Evolutionary conservation across 225 moss, liverwort and hornwort species (phyloP).

Genomic region (Asterella californica): DNA sequence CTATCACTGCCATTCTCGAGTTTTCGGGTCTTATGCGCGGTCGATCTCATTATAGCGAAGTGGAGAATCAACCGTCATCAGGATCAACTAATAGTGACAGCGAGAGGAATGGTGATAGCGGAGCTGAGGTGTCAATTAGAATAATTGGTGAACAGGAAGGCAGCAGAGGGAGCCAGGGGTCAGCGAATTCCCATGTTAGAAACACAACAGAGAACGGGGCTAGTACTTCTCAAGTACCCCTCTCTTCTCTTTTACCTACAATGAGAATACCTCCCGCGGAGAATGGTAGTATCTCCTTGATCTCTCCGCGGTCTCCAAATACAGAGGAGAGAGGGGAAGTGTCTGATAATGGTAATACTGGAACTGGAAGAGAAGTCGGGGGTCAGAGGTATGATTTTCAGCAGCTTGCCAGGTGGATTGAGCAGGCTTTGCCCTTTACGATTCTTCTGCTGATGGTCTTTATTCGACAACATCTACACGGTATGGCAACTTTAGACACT

Average conservation of each 20-base stretch:
- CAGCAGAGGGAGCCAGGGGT: conserved; percentile 48
- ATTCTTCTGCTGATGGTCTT: conserved; percentile 92
- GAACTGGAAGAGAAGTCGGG: conserved; percentile 69
- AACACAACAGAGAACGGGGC: conserved; percentile 51
- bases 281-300: conserved; percentile 34
- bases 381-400: conserved; percentile 91
- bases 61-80: conserved; percentile 56
- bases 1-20: conserved; percentile 83
- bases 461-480: conserved; percentile 91
- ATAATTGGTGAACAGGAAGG: conserved; percentile 89
- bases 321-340: conserved; percentile 75
- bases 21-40: conserved; percentile 80
- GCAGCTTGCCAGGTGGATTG: conserved; percentile 94
- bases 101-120: conserved; percentile 69
- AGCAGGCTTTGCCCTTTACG: conserved; percentile 91
- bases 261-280: conserved; percentile 57
- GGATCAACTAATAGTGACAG: conserved; percentile 49
- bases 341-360: conserved; percentile 56
- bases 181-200: conserved; percentile 50
- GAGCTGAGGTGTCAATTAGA: conserved; percentile 94
- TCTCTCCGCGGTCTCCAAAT: conserved; percentile 52
- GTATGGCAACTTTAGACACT: conserved; percentile 28
- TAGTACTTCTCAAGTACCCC: conserved; percentile 54
- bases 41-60: conserved; percentile 62
- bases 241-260: conserved; percentile 59